Evolutionary conservation across 2,329 filamentous ascomycete species (phyloP), one percentile per base, ranked within the genome.

Genomic region (Didymella arachidicola): DNA sequence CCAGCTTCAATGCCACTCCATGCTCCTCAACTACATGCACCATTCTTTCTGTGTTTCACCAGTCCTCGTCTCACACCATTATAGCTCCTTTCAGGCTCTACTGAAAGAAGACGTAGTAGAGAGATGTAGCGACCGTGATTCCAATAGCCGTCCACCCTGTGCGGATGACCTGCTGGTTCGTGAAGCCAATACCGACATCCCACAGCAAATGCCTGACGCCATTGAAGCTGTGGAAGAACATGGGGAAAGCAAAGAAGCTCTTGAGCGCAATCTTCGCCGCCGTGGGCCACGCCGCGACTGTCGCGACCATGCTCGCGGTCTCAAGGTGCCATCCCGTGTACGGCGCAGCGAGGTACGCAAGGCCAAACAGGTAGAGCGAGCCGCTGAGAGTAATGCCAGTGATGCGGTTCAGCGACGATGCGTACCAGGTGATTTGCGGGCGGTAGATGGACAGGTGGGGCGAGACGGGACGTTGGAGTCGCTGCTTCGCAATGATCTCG

Each of bases 391-490:
- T 78, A 73, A 84, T 80, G 71, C 92, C 93, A n/a, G 92, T 94
- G 81, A 97, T 87, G 72, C 93, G 92, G 82, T 93, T 91, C 79
- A 91, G 84, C 57, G 83, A 87, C 69, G 87, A 88, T 68, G 84
- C 84, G 78, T 91, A 89, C 89, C 89, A 97, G 70, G 92, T 95
- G 80, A 97, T 90, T 79, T 92, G 87, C 60, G 89, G 86, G 78
- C 87, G 85, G 87, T 97, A 97, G 85, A 96, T 93, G 73, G 81
- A 77, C 63, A 97, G 86, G 77, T 97, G 93, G 54, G 93, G 93
- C 44, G 92, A 85, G 70, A 97, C 84, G 75, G 93, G 93, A 51
- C 93, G 93, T 73, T 84, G 80, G 55, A 89, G 84, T 72, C 93
- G 93, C 83, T 97, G 93, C 73, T 87, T 82, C 72, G 86, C 88